A percentile compares a stretch with the other conserved stretches of the same genome.
phyloP scores from a whole-genome alignment of 177 flowering plant species.

The Vitis hybrid region DNA sequence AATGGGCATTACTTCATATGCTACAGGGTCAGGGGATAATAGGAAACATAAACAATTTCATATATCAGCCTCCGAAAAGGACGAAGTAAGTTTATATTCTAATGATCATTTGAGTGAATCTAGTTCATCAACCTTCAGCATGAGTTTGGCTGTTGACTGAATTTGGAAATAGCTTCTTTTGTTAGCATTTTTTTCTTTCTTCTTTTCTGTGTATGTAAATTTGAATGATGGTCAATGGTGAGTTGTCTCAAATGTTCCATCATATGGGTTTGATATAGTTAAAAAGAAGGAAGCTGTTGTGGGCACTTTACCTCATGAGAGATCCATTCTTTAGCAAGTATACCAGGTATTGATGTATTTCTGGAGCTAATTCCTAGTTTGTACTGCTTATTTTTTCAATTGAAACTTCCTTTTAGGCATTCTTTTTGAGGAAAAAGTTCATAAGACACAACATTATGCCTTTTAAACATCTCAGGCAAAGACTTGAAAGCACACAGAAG shows the following conservation, averaged over 20 bases:
- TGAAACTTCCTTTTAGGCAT: not conserved
- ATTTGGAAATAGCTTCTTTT: not conserved
- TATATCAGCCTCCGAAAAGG: constrained; percentile 55
- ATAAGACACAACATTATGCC: not conserved
- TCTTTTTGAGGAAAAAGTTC: not conserved
- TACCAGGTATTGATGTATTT: constrained; percentile 51
- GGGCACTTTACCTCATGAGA: constrained; percentile 96
- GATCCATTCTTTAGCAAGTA: constrained; percentile 93
- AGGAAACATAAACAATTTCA: constrained; percentile 24
- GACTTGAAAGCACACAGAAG: constrained; percentile 65
- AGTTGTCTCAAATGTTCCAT: not conserved
- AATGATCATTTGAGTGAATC: not conserved
- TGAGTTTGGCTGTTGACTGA: not conserved
- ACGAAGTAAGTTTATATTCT: constrained; percentile 60
- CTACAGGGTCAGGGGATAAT: constrained; percentile 19
- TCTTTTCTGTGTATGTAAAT: too few species aligned
- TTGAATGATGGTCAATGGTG: too few species aligned
- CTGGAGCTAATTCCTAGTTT: not conserved
- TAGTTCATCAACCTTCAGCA: not conserved
- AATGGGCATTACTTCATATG: constrained; percentile 54
- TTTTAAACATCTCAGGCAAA: constrained; percentile 52
- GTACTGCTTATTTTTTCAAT: not conserved
- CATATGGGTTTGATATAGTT: constrained; percentile 42
- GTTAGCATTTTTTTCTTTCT: not conserved
- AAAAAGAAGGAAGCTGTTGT: constrained; percentile 77